Base-by-base conservation (phyloP, 345 rosid genomes). In the Acer yangbiense region DNA sequence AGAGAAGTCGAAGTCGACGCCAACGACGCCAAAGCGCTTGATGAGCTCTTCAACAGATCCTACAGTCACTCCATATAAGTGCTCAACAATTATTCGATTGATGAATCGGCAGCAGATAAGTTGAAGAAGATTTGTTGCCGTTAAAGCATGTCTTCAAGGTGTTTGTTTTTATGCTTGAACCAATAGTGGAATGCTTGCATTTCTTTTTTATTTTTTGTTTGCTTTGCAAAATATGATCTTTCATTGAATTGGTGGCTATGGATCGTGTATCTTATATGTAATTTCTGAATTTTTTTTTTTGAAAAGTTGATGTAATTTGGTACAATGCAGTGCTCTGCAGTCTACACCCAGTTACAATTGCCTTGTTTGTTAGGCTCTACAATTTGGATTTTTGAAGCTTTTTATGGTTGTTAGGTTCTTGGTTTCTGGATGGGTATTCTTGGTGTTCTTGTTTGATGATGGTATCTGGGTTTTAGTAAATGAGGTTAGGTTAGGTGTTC, bases 61-160 rank as follows among this genome's bases (percentile, higher is more conserved):
- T n/a, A n/a, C 63, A 87, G 86, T 82, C 99, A 96, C 86, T 94
- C 99, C 66, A 78, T 92, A 55, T 94, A 98, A 98, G 90, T 96
- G 78, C 95, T 94, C 86, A 85, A 84, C 77, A 96, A 96, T 97
- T 96, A 94, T 77, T 91, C 92, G 48, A 91, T 91, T 75, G 95
- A 92, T 48, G 93, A 92, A 87, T 88, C 93, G 3, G 90, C 89
- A 1, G 97, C 89, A 4, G 74, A 79, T 23, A 87, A 77, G 80
- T n/a, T 91, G 85, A 93, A 87, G 78, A 83, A 81, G 70, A 76
- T 89, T 16, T 93, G 95, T 73, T 74, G 74, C 50, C 77, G 82
- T 57, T 82, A 54, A 79, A 69, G 8, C 21, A 17, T 69, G 91
- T 75, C 43, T 62, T 43, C 81, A 75, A 88, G n/a, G 12, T 84